Base-by-base conservation (phyloP, 495 filamentous ascomycete genomes). In the Cenococcum geophilum region DNA sequence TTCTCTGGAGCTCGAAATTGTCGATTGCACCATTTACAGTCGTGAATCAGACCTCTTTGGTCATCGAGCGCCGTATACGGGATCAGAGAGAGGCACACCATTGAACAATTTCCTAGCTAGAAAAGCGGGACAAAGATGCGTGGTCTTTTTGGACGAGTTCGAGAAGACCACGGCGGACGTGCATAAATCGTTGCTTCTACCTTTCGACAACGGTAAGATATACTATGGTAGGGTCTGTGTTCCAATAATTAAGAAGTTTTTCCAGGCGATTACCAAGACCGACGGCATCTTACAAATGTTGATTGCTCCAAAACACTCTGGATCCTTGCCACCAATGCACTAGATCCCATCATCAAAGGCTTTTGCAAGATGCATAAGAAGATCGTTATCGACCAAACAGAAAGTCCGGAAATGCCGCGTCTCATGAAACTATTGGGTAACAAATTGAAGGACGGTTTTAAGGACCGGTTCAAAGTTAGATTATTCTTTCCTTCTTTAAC, bases 121-220 rank as follows among this genome's bases (percentile, higher is more conserved):
- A 16, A 70, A 80, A 36, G 65, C 61, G 16, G 77, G 74, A n/a
- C 27, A 73, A 53, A 65, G 71, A 22, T 72, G 72, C 34, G 74
- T 85, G 8, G 78, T 84, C 1, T 83, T 82, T 58, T 61, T 85
- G 11, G 82, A 84, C 53, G 80, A 84, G 51, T 83, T 85, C 40
- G 81, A 84, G 32, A 84, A 84, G 68, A 82, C 80, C 14, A 75
- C 67, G 11, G 20, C 68, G 0, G 73, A 75, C 4, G 40, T 67
- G 1, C 40, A 35, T 8, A 57, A 63, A 9, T 45, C 67, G 36
- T 23, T 69, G 40, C 55, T 69, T 1, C 10, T 61, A 1, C 18
- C 50, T 3, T 47, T 59, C 37, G 64, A 67, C 5, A 56, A 50
- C 27, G 67, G 67, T 64, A 59, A 54, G 54, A 14, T 6, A 6